Percentiles rank a stretch among this genome's conserved stretches.
These are phyloP conservation scores for Colletotrichum navitas DNA, from an alignment of 2,329 filamentous ascomycete genomes.

Conservation along the genomic window DNA sequence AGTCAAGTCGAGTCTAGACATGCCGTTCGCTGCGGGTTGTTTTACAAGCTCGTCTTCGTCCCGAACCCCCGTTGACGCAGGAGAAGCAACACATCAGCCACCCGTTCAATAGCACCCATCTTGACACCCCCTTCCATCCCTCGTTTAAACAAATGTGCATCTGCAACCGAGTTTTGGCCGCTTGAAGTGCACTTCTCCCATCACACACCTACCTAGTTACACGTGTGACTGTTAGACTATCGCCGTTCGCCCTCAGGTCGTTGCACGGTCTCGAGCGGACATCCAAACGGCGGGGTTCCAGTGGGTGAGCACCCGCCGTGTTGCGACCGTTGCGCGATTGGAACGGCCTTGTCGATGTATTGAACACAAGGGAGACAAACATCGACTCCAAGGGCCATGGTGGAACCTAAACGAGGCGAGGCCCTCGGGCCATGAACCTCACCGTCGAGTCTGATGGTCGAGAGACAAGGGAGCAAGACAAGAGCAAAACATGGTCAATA, in stretches of 20 bases:
- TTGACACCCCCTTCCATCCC: conserved; percentile 31
- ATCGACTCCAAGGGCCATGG: background rate
- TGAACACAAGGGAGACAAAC: conserved; percentile 16
- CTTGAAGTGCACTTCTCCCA: background rate
- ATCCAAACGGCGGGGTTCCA: background rate
- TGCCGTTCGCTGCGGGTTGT: conserved; percentile 4
- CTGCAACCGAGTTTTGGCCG: conserved; percentile 12
- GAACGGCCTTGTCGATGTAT: background rate
- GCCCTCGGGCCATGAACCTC: conserved; percentile 18
- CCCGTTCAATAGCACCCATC: conserved; percentile 16
- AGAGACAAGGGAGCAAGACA: conserved; percentile 8
- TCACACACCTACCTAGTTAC: conserved; percentile 10
- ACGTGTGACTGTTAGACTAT: background rate
- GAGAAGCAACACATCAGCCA: conserved; percentile 20
- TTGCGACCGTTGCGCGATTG: background rate
- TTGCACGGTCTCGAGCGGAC: conserved; percentile 24
- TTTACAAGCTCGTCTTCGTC: conserved; percentile 16
- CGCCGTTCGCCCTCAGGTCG: conserved; percentile 26
- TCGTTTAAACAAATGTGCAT: conserved; percentile 7
- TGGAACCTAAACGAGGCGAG: conserved; percentile 11
- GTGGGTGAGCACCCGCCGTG: background rate
- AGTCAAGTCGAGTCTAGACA: conserved; percentile 24
- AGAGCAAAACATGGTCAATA: conserved; percentile 2
- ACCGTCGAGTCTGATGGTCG: conserved; percentile 12
- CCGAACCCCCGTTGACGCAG: conserved; percentile 27